Evolutionary conservation across 768 basidiomycete species (phyloP).

Genomic region (Neoboletus brunneissimus): DNA sequence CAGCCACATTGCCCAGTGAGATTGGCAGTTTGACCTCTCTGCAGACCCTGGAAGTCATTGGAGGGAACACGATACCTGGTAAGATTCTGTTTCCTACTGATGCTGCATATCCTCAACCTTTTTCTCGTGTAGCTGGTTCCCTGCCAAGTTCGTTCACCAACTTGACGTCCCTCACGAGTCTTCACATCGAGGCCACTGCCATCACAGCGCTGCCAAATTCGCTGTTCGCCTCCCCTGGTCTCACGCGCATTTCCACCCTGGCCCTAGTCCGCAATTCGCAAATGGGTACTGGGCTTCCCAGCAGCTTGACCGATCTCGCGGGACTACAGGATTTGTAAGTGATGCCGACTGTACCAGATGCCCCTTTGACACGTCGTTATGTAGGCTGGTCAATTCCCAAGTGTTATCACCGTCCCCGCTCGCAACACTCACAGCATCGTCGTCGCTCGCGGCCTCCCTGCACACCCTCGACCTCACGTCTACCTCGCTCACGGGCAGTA

Average conservation of each 20-base stretch:
- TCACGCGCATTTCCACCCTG: slow-evolving; percentile 35
- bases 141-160: slow-evolving; percentile 40
- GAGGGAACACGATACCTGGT: slow-evolving; percentile 44
- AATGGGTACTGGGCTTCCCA: slow-evolving; percentile 39
- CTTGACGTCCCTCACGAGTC: slow-evolving; percentile 36
- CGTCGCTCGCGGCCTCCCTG: slow-evolving; percentile 32
- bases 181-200: slow-evolving; percentile 42
- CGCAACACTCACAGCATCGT: slow-evolving; percentile 30
- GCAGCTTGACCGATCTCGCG: slow-evolving; percentile 30
- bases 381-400: slow-evolving; percentile 39
- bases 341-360: not conserved
- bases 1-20: slow-evolving; percentile 42
- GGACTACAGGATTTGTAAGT: slow-evolving; percentile 41
- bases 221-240: slow-evolving; percentile 32
- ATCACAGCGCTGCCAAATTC: slow-evolving; percentile 35
- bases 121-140: slow-evolving; percentile 35
- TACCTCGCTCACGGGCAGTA: slow-evolving; percentile 38
- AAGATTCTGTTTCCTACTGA: slow-evolving; percentile 9
- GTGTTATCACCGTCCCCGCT: slow-evolving; percentile 33
- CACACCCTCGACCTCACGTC: slow-evolving; percentile 40
- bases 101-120: not conserved
- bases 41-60: slow-evolving; percentile 38
- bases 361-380: not conserved
- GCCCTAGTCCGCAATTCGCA: slow-evolving; percentile 40
- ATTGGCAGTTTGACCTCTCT: slow-evolving; percentile 40